These are phyloP conservation scores for Dipteronia sinensis DNA, from an alignment of 345 rosid species.

Conservation along the genomic window DNA sequence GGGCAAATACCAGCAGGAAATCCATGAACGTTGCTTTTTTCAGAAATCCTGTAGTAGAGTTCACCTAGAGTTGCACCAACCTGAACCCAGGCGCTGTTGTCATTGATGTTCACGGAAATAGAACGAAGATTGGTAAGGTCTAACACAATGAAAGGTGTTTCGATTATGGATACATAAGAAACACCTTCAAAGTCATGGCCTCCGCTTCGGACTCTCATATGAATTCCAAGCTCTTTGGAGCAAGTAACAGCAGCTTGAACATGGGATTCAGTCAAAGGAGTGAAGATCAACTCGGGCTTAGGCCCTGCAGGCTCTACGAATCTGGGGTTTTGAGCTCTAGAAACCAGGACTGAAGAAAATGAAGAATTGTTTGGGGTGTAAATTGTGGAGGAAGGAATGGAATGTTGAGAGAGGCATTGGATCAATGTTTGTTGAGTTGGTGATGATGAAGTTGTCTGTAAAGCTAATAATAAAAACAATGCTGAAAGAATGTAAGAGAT, in stretches of 20 bases:
- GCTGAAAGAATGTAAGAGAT: background rate
- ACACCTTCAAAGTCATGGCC: background rate
- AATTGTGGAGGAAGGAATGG: conserved; percentile 25
- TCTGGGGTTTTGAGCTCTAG: conserved; percentile 54
- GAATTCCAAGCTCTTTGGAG: conserved; percentile 43
- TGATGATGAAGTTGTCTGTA: background rate
- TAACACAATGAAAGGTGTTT: background rate
- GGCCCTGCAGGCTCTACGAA: conserved; percentile 43
- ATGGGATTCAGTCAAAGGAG: background rate
- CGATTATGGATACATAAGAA: background rate
- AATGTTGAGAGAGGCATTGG: conserved; percentile 37
- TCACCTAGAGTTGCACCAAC: background rate
- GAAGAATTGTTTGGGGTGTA: conserved; percentile 32
- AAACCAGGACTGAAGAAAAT: conserved; percentile 43
- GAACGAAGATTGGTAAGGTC: background rate
- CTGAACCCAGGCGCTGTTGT: background rate
- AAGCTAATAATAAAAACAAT: background rate
- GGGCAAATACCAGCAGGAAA: background rate
- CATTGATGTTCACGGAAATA: background rate
- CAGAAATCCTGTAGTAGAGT: background rate
- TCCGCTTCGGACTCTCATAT: conserved; percentile 35
- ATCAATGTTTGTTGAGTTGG: conserved; percentile 26
- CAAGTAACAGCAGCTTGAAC: conserved; percentile 29
- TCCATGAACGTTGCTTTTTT: background rate
- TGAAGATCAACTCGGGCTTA: conserved; percentile 40